A percentile compares a stretch with the other conserved stretches of the same genome.
Evolutionary conservation across 2,329 filamentous ascomycete species (phyloP).

Genomic region (Nigrospora sphaerica): DNA sequence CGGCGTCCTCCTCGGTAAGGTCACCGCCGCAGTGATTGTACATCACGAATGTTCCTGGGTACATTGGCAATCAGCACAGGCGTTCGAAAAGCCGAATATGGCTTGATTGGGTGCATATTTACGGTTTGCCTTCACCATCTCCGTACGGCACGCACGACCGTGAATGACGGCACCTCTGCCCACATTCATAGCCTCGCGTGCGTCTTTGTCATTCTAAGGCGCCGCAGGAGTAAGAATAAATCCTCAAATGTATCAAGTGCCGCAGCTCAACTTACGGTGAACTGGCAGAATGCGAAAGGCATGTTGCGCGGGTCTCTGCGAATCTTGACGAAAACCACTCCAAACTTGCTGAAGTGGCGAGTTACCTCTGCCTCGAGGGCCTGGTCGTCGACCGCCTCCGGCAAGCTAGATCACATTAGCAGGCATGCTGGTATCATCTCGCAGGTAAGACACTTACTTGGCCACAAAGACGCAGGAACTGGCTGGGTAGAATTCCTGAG

Average conservation of each 20-base stretch:
- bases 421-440: neutral
- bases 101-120: slow-evolving; percentile 16
- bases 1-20: slow-evolving; percentile 36
- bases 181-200: slow-evolving; percentile 36
- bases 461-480: slow-evolving; percentile 58
- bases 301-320: slow-evolving; percentile 49
- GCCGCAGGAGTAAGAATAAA: neutral
- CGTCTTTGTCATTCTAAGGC: slow-evolving; percentile 38
- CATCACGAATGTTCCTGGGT: slow-evolving; percentile 42
- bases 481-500: slow-evolving; percentile 45
- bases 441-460: slow-evolving; percentile 42
- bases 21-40: slow-evolving; percentile 27
- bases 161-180: slow-evolving; percentile 43
- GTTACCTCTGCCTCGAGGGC: slow-evolving; percentile 46
- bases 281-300: slow-evolving; percentile 60
- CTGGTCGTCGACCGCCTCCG: slow-evolving; percentile 39
- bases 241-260: neutral
- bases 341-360: slow-evolving; percentile 44
- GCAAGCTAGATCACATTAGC: slow-evolving; percentile 31
- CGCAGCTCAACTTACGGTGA: slow-evolving; percentile 37
- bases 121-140: slow-evolving; percentile 54
- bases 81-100: no score
- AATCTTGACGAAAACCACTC: slow-evolving; percentile 56
- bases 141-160: slow-evolving; percentile 51
- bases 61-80: slow-evolving; percentile 12